Conservation (phyloP, 2,329 filamentous ascomycete species). For the Calonectria multiphialidica region DNA sequence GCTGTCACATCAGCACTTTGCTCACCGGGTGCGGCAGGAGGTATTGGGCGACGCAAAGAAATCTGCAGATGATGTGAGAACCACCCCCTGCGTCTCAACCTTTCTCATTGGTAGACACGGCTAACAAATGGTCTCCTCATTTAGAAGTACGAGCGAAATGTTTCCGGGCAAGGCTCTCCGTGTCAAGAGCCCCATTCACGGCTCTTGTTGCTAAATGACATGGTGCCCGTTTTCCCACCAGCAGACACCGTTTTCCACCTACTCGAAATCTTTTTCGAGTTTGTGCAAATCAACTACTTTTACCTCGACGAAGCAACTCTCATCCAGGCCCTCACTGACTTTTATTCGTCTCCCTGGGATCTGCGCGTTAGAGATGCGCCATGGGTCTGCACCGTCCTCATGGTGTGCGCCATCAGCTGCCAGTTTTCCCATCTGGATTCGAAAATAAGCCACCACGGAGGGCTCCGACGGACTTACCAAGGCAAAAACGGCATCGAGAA, state of each 20-base stretch:
- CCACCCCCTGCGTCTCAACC: neutral
- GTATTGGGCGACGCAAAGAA: neutral
- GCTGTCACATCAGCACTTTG: neutral
- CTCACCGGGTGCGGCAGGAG: neutral
- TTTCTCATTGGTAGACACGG: neutral
- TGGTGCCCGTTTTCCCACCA: constrained; percentile 50
- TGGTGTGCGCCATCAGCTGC: constrained; percentile 63
- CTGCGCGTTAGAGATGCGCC: neutral
- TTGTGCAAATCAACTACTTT: constrained; percentile 62
- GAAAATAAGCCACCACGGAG: neutral
- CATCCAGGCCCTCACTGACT: neutral
- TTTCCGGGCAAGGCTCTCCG: neutral
- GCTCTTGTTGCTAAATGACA: neutral
- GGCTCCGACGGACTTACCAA: neutral
- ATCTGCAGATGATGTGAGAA: neutral
- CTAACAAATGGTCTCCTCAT: neutral
- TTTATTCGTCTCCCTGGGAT: neutral
- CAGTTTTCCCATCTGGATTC: constrained; percentile 62
- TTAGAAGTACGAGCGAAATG: neutral
- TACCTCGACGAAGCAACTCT: constrained; percentile 53
- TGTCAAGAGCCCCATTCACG: constrained; percentile 53
- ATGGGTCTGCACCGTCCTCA: constrained; percentile 57
- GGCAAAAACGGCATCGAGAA: neutral
- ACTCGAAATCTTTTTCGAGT: constrained; percentile 60
- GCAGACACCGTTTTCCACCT: constrained; percentile 61